Evolutionary conservation across 75 land plant species (phyloP), one percentile per base, ranked within the genome.

Genomic region (Ceratopteris richardii): DNA sequence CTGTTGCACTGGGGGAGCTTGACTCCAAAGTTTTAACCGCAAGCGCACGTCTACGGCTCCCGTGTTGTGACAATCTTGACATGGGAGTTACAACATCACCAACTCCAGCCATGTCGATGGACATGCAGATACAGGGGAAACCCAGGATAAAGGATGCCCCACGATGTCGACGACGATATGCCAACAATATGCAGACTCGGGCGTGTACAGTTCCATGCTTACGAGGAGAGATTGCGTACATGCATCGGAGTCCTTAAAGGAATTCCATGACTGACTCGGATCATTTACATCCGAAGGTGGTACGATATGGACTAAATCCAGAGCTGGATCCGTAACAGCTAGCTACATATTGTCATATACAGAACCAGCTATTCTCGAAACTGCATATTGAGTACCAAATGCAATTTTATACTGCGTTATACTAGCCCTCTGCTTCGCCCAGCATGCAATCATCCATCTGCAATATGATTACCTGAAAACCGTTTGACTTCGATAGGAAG

Each of bases 161-260:
- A 5, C 3, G 50, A 14, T 6, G 17, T 2, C 3, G 17, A 18
- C 50, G 14, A 46, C 22, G 50, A 46, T n/a, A 3, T 6, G 17
- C 2, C 13, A 46, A 21, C 3, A 46, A 17, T 5, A 46, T 5
- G n/a, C n/a, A n/a, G 22, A 46, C 13, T 18, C 17, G 50, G 17
- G 17, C 50, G 50, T 18, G 22, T 46, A 14, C 22, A 18, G 50
- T 5, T 46, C 50, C 50, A 46, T 46, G 50, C 50, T 46, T 46
- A 46, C 50, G 22, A 6, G 50, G 22, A 46, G 14, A 46, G 17
- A 14, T 14, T 21, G 2, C 14, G 50, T 4, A 5, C 50, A 18
- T 46, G 50, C 50, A 46, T 46, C 50, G 50, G 50, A 46, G 50
- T 5, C 50, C 50, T 46, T 17, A 46, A 46, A 14, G 22, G 13